Percentiles rank a stretch among this genome's conserved stretches.
These are phyloP conservation scores for Chalaropsis thielavioides DNA, from an alignment of 2,329 filamentous ascomycete species.

Conservation along the genomic window DNA sequence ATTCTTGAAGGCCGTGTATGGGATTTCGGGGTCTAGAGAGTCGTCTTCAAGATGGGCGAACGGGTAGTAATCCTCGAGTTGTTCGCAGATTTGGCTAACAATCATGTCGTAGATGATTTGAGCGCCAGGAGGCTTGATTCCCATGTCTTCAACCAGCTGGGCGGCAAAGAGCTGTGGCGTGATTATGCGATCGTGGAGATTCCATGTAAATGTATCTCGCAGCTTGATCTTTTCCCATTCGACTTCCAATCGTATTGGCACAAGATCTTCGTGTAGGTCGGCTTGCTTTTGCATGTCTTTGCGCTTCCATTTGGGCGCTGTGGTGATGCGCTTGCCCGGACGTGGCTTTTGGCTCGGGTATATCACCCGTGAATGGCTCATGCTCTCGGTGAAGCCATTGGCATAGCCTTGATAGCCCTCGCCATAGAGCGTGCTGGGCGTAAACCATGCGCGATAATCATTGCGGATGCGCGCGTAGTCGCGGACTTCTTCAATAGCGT, in stretches of 20 bases:
- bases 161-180: slow-evolving; percentile 70
- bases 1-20: slow-evolving; percentile 91
- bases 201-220: slow-evolving; percentile 97
- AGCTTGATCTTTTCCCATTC: slow-evolving; percentile 93
- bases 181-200: slow-evolving; percentile 79
- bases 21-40: slow-evolving; percentile 73
- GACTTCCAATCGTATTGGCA: slow-evolving; percentile 81
- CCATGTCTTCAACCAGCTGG: slow-evolving; percentile 83
- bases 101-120: slow-evolving; percentile 49
- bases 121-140: slow-evolving; percentile 55
- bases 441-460: slow-evolving; percentile 41
- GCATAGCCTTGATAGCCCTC: slow-evolving; percentile 78
- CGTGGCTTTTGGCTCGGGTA: slow-evolving; percentile 68
- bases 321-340: slow-evolving; percentile 61
- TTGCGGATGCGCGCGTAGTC: slow-evolving; percentile 51
- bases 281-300: slow-evolving; percentile 75
- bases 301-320: slow-evolving; percentile 56
- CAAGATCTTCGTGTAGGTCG: slow-evolving; percentile 79
- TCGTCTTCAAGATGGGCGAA: slow-evolving; percentile 84
- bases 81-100: slow-evolving; percentile 62
- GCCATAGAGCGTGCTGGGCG: slow-evolving; percentile 45
- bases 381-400: slow-evolving; percentile 66
- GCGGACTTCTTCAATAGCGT: slow-evolving; percentile 52
- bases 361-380: slow-evolving; percentile 53
- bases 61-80: slow-evolving; percentile 85